Conservation (phyloP, 805 yeast species). For the Ogataea kodamae region DNA sequence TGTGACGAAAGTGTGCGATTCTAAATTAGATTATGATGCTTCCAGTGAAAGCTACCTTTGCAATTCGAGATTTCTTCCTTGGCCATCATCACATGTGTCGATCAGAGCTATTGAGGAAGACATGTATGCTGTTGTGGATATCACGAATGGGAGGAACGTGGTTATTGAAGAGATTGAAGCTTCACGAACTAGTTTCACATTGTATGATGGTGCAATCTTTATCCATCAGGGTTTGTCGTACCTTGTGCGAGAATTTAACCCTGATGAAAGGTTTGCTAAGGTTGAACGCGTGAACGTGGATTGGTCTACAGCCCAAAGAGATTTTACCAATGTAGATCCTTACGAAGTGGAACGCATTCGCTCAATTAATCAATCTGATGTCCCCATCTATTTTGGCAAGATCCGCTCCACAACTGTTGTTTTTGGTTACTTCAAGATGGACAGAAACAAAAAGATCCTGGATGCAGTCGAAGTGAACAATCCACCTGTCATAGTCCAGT, state of each 20-base stretch:
- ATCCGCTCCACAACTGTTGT: conserved; percentile 72
- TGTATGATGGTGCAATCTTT: conserved; percentile 89
- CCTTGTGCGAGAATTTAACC: conserved; percentile 76
- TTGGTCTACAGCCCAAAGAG: conserved; percentile 90
- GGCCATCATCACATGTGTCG: conserved; percentile 76
- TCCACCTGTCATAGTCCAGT: conserved; percentile 67
- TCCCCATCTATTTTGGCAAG: conserved; percentile 74
- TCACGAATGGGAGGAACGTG: conserved; percentile 68
- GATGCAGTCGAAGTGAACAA: conserved; percentile 92
- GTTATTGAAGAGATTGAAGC: conserved; percentile 89
- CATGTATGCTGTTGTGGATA: conserved; percentile 84
- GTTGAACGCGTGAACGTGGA: conserved; percentile 89
- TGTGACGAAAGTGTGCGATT: conserved; percentile 25
- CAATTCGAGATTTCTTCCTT: conserved; percentile 61
- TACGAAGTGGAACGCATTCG: conserved; percentile 61
- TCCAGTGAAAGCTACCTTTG: conserved; percentile 51
- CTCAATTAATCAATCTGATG: conserved; percentile 44
- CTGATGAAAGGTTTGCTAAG: conserved; percentile 75
- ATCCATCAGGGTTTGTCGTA: conserved; percentile 93
- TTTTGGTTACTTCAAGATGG: conserved; percentile 90
- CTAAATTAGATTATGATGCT: conserved; percentile 39
- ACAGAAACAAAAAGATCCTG: conserved; percentile 69
- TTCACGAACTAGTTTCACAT: conserved; percentile 81
- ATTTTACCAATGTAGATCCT: conserved; percentile 92
- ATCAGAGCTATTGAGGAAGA: conserved; percentile 82